Base-by-base conservation (phyloP, 2,329 filamentous ascomycete species). In the Arachnomyces sp. region DNA sequence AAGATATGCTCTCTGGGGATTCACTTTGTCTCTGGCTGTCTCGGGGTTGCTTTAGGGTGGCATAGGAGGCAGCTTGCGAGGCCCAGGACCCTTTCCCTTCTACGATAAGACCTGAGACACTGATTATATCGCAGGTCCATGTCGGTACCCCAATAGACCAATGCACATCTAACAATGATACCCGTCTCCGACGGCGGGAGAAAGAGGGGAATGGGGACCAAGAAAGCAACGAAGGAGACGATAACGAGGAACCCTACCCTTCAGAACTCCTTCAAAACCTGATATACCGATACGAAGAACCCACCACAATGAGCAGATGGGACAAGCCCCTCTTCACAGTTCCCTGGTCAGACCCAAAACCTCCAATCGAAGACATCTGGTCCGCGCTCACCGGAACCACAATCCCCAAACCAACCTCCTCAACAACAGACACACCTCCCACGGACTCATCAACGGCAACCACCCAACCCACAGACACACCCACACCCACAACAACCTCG, bases 201-300 rank as follows among this genome's bases (percentile, higher is more conserved):
- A 31, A 36, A 34, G 28, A 36, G 18, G n/a, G 34, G 42, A 31
- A 41, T 40, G 6, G n/a, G 16, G n/a, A 34, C 42, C 9, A 13
- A 7, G 15, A 39, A 6, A 38, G 16, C 18, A 15, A 42, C 17
- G 31, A 20, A 38, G 15, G 36, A 18, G 37, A 42, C 14, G 48
- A 54, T 28, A 30, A 41, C 8, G 60, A 63, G 46, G 58, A 63
- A 49, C 53, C 49, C 2, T 80, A 81, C 50, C 66, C 68, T 0
- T 55, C 71, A 4, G 72, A 74, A 12, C 70, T 78, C 39, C 76
- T 81, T 49, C 69, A 77, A 46, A 81, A 81, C 51, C 70, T 82
- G 32, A 70, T 79, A 49, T 81, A 78, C 59, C 69, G 78, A 43
- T 81, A 80, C 54, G 78, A 82, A 61, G 78, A 81, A 60, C 77